Percentiles rank a stretch among this genome's conserved stretches.
These are phyloP conservation scores for Phytophthora agathidicida DNA, from an alignment of 352 stramenopile species.

Conservation along the genomic window DNA sequence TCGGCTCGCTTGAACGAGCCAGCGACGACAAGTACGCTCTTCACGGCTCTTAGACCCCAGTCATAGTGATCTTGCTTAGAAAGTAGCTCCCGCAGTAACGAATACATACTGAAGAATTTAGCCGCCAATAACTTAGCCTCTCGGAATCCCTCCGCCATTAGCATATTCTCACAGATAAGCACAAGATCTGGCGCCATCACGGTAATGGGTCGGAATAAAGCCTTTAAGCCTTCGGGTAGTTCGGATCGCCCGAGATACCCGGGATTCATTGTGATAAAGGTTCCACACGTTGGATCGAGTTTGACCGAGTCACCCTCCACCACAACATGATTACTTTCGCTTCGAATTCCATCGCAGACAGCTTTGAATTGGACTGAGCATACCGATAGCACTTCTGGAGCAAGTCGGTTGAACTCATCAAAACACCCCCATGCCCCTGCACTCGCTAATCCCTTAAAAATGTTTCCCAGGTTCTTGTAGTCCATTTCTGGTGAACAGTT, in stretches of 20 bases:
- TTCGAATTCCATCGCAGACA: conserved; percentile 94
- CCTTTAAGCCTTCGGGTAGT: conserved; percentile 94
- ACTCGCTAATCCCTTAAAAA: conserved; percentile 95
- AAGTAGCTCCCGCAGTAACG: conserved; percentile 91
- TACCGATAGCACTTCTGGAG: conserved; percentile 92
- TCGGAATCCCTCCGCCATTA: conserved; percentile 96
- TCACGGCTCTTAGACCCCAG: conserved; percentile 95
- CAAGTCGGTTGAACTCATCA: conserved; percentile 96
- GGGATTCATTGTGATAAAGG: conserved; percentile 98
- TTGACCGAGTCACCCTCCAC: conserved; percentile 92
- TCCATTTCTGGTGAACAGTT: conserved; percentile 97
- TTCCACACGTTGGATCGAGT: conserved; percentile 91
- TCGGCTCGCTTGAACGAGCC: conserved; percentile 93
- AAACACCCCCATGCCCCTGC: conserved; percentile 95
- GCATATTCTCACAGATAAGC: conserved; percentile 97
- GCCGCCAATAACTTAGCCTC: conserved; percentile 92
- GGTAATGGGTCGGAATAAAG: conserved; percentile 95
- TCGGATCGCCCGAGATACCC: conserved; percentile 94
- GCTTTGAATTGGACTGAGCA: conserved; percentile 96
- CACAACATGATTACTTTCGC: conserved; percentile 79
- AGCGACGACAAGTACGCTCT: conserved; percentile 94
- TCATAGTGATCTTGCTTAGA: conserved; percentile 97
- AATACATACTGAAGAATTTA: conserved; percentile 96
- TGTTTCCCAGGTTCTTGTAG: conserved; percentile 95
- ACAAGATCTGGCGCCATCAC: conserved; percentile 96